Base-by-base conservation (phyloP, 1,284 basidiomycete species). In the Austropuccinia psidii region DNA sequence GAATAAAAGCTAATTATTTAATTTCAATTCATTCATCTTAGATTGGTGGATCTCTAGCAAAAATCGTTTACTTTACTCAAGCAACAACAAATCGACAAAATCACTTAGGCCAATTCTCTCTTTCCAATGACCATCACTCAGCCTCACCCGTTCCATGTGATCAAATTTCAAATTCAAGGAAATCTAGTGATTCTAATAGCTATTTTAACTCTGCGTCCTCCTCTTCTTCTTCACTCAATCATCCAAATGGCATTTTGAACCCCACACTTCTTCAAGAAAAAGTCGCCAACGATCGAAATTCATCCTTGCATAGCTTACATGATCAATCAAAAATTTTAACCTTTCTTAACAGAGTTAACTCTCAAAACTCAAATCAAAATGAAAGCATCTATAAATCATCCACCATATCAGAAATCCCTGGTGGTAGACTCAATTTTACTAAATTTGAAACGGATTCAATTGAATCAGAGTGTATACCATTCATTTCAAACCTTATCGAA, bases 31-130 rank as follows among this genome's bases (percentile, higher is more conserved):
- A n/a, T 57, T 41, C 65, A 60, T 68, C 33, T 17, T 79, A 96
- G 93, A 89, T 98, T 79, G 95, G 96, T 45, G 95, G 95, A 41
- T 98, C 94, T 4, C 84, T 99, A 15, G 95, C 95, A 75, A 99
- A 99, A 82, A 91, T 99, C 73, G 92, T 98, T 78, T 99, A 98
- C 83, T 98, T 98, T 81, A 96, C 93, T 67, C 89, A 93, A 21
- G 54, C 67, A 50, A 93, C 91, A 19, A 87, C 89, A 8, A 88
- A 90, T 69, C 89, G 88, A 29, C 37, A 66, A n/a, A 49, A 39
- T 15, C 41, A n/a, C 3, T 87, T 88, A 31, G 84, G 85, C 49
- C 88, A 88, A 7, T 87, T 88, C 21, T 87, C 87, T 21, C 43
- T 75, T 68, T 2, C 43, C 65, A 2, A 45, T 41, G 0, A 37